Evolutionary conservation across 192 early-diverging fungal genomes (phyloP).

Genomic region (Kickxella alabastrina): DNA sequence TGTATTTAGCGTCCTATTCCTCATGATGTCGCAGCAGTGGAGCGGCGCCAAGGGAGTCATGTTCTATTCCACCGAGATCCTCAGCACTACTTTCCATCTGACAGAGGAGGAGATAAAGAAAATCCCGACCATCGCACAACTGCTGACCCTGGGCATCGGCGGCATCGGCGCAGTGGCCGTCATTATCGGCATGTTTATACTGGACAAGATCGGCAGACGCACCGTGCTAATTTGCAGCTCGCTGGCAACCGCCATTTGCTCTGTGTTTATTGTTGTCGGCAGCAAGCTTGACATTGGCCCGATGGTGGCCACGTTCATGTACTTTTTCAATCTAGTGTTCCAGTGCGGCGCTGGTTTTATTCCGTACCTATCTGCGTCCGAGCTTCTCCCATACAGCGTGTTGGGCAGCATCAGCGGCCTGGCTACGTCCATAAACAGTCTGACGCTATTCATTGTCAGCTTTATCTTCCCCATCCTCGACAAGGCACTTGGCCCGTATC

Average conservation of each 20-base stretch:
- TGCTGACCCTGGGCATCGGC: conserved; percentile 77
- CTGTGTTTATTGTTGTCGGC: conserved; percentile 57
- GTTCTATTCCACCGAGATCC: conserved; percentile 78
- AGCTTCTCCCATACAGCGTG: conserved; percentile 67
- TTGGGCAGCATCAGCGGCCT: conserved; percentile 62
- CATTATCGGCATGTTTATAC: conserved; percentile 62
- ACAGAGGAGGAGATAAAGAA: conserved; percentile 28
- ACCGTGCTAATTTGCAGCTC: conserved; percentile 59
- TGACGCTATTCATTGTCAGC: conserved; percentile 62
- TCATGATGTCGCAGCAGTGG: conserved; percentile 83
- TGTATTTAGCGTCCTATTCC: conserved; percentile 58
- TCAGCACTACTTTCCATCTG: conserved; percentile 55
- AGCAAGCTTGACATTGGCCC: conserved; percentile 55
- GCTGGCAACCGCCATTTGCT: conserved; percentile 59
- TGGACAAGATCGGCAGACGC: conserved; percentile 74
- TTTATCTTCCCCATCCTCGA: conserved; percentile 57
- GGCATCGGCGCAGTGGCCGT: conserved; percentile 73
- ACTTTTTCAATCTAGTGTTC: conserved; percentile 78
- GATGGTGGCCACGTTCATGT: conserved; percentile 58
- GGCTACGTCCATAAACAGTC: conserved; percentile 63
- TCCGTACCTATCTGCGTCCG: conserved; percentile 72
- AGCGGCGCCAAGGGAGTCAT: conserved; percentile 89
- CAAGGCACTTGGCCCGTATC: conserved; percentile 53
- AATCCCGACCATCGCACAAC: conserved; percentile 57
- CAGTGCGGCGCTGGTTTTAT: conserved; percentile 82